These are phyloP conservation scores for Echinosophora koreensis DNA, from an alignment of 306 rosid genomes.

Conservation along the genomic window DNA sequence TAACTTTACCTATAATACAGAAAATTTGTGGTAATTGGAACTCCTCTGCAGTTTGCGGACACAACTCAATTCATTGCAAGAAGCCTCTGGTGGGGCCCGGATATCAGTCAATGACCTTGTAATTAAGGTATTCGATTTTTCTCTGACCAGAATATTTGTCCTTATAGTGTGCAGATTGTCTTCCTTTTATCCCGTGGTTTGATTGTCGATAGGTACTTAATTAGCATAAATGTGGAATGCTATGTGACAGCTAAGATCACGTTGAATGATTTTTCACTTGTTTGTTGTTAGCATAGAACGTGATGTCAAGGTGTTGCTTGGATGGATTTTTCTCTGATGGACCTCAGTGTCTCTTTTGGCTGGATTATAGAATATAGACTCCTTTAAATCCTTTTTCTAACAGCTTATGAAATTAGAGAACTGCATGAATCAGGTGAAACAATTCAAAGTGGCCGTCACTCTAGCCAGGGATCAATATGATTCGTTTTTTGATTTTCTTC, in stretches of 20 bases:
- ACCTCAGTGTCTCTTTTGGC: constrained; percentile 19
- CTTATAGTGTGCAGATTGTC: constrained; percentile 35
- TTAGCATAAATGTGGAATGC: neutral
- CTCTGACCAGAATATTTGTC: constrained; percentile 2
- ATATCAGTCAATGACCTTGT: constrained; percentile 94
- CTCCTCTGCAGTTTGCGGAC: constrained; percentile 69
- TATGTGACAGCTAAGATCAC: constrained; percentile 35
- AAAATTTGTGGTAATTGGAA: constrained; percentile 22
- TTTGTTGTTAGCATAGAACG: constrained; percentile 14
- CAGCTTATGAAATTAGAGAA: constrained; percentile 17
- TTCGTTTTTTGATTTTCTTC: neutral
- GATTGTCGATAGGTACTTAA: constrained; percentile 21
- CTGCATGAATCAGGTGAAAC: constrained; percentile 8
- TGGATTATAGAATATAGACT: neutral
- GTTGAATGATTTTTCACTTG: constrained; percentile 26
- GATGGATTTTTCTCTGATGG: constrained; percentile 4
- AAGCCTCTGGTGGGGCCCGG: constrained; percentile 91
- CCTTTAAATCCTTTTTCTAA: constrained; percentile 1
- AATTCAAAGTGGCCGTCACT: neutral
- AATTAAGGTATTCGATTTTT: constrained; percentile 74
- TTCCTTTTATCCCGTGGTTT: constrained; percentile 24
- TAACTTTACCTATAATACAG: constrained; percentile 30
- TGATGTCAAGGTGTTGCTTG: constrained; percentile 19
- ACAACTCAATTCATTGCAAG: constrained; percentile 89
- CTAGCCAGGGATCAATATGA: neutral